A percentile compares a stretch with the other conserved stretches of the same genome.
Conservation (phyloP, 164 flowering plant genomes). For the Umbellularia californica region DNA sequence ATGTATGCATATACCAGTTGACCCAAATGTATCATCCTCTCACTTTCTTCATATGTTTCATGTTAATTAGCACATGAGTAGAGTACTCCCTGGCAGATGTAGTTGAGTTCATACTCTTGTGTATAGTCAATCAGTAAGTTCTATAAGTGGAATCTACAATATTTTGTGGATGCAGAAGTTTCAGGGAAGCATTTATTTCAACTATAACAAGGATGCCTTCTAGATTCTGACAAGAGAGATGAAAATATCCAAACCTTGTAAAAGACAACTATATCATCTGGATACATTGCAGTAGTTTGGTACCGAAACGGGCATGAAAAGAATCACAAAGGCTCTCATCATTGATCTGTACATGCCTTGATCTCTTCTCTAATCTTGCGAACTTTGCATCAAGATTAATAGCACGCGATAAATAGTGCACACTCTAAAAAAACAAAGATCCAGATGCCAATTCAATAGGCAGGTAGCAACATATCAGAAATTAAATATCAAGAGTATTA, state of each 20-base stretch:
- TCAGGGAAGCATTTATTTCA: neutral
- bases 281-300: slow-evolving; percentile 97
- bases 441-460: neutral
- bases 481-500: neutral
- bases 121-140: no score
- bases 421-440: slow-evolving; percentile 49
- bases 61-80: no score
- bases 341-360: slow-evolving; percentile 83
- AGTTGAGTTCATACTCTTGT: no score
- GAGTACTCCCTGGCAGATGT: no score
- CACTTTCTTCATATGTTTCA: no score
- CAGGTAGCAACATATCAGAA: neutral
- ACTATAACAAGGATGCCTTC: neutral
- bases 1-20: no score
- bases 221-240: neutral
- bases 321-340: slow-evolving; percentile 96
- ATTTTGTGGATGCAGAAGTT: no score
- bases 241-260: slow-evolving; percentile 70
- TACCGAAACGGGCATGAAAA: slow-evolving; percentile 92
- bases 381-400: slow-evolving; percentile 66
- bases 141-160: neutral
- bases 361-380: slow-evolving; percentile 86
- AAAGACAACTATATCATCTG: slow-evolving; percentile 88
- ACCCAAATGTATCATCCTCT: no score
- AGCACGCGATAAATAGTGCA: slow-evolving; percentile 76